Percentiles rank a stretch among this genome's conserved stretches.
Conservation (phyloP, 1,139 yeast species). For the Meyerozyma guilliermondii region DNA sequence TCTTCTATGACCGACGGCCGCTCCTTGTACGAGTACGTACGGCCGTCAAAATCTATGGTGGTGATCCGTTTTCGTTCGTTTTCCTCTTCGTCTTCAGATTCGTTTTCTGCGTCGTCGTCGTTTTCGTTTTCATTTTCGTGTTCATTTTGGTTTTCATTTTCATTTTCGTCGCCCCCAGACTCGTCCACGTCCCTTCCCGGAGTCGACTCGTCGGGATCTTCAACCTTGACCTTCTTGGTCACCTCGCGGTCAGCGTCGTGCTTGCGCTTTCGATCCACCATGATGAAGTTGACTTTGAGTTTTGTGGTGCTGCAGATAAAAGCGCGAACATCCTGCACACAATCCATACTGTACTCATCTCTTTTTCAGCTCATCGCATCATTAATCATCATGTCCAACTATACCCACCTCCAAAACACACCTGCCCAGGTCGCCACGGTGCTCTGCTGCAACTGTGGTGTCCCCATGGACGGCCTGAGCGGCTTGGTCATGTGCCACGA, state of each 20-base stretch:
- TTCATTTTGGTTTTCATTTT: slow-evolving; percentile 9
- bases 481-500: slow-evolving; percentile 97
- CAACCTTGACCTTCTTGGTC: slow-evolving; percentile 10
- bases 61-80: slow-evolving; percentile 43
- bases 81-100: slow-evolving; percentile 49
- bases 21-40: slow-evolving; percentile 80
- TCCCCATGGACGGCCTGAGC: slow-evolving; percentile 92
- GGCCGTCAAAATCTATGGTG: slow-evolving; percentile 59
- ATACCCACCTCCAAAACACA: slow-evolving; percentile 36
- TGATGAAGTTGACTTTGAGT: not conserved
- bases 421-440: slow-evolving; percentile 65
- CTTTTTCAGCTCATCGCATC: not conserved
- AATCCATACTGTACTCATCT: not conserved
- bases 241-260: not conserved
- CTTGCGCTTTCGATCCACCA: slow-evolving; percentile 2
- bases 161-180: slow-evolving; percentile 7
- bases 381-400: slow-evolving; percentile 38
- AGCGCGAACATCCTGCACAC: not conserved
- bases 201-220: slow-evolving; percentile 6
- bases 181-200: slow-evolving; percentile 6
- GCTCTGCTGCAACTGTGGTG: slow-evolving; percentile 97
- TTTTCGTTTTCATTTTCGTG: slow-evolving; percentile 9
- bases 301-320: not conserved
- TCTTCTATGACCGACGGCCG: slow-evolving; percentile 94
- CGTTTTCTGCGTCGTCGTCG: slow-evolving; percentile 26